phyloP scores from a whole-genome alignment of 2,329 filamentous ascomycete species.

The Calonectria hawksworthii region DNA sequence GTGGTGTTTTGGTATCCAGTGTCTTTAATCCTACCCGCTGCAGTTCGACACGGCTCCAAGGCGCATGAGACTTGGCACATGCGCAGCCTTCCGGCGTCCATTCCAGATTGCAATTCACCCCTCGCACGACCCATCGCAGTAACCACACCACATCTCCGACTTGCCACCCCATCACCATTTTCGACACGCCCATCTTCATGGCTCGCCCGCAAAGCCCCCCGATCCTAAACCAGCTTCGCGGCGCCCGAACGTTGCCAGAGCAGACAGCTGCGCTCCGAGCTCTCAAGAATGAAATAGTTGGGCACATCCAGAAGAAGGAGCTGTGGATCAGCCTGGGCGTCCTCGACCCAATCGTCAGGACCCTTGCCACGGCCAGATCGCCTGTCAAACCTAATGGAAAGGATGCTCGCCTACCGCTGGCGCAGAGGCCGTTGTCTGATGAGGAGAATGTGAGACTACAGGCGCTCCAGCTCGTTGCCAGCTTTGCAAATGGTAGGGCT shows the following conservation, averaged over 20 bases:
- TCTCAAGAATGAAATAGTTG: slow-evolving; percentile 91
- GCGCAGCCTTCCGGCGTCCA: slow-evolving; percentile 31
- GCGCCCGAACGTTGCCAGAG: slow-evolving; percentile 64
- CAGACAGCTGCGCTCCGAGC: slow-evolving; percentile 74
- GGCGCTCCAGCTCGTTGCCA: slow-evolving; percentile 86
- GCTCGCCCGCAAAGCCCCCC: slow-evolving; percentile 66
- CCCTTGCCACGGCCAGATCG: slow-evolving; percentile 55
- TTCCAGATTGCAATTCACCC: slow-evolving; percentile 27
- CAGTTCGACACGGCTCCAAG: slow-evolving; percentile 11
- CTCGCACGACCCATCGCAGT: slow-evolving; percentile 28
- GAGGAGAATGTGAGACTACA: slow-evolving; percentile 81
- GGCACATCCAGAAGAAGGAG: slow-evolving; percentile 90
- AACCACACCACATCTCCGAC: slow-evolving; percentile 27
- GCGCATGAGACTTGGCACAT: slow-evolving; percentile 34
- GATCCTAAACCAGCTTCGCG: slow-evolving; percentile 70
- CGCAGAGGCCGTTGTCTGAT: slow-evolving; percentile 62
- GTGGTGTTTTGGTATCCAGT: slow-evolving; percentile 17
- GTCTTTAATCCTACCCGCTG: slow-evolving; percentile 21
- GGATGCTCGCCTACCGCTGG: slow-evolving; percentile 51
- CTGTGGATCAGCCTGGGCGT: slow-evolving; percentile 80
- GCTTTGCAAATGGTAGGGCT: slow-evolving; percentile 82
- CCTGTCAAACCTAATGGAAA: slow-evolving; percentile 55
- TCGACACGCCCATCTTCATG: slow-evolving; percentile 57
- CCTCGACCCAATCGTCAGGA: slow-evolving; percentile 69
- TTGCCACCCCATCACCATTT: slow-evolving; percentile 4